Evolutionary conservation across 345 rosid genomes (phyloP), one percentile per base, ranked within the genome.

Genomic region (Trapa bicornis): DNA sequence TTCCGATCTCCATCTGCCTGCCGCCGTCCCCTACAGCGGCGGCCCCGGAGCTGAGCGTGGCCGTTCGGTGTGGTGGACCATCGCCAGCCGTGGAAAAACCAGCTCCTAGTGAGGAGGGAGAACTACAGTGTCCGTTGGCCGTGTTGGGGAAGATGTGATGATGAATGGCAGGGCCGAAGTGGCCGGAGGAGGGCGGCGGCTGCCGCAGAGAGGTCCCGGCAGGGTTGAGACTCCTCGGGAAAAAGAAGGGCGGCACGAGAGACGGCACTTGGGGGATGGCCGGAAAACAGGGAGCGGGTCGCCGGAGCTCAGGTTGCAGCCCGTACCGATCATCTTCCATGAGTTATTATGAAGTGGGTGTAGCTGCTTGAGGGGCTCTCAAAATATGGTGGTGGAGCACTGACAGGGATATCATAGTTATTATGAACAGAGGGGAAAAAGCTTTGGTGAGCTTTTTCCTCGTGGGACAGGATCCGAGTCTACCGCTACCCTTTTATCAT

Each of bases 391-490:
- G 60, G 29, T 22, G 60, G 35, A n/a, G 60, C 60, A 6, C 48
- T 37, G 47, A 52, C 48, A 73, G 69, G 60, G 52, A 33, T 32
- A 35, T 41, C 29, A 22, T 22, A 22, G 29, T 22, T 22, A 22
- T 22, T 22, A 22, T 22, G 29, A 42, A 41, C 7, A 35, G 42
- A 29, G 12, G 58, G 47, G 67, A 37, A 8, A 1, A 57, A 29
- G 5, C 8, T 42, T 42, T 45, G 47, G 1, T 9, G 29, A 48
- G 70, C 65, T 73, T 68, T 68, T 67, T 77, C 63, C 72, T 64
- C 36, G 67, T 82, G 84, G 73, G 89, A 85, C 89, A 63, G 66
- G 66, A 63, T 85, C 85, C 89, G 89, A 85, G 86, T 80, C 85
- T 79, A 79, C 75, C 89, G 86, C 84, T 75, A 69, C 84, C 72